Base-by-base conservation (phyloP, 2,329 filamentous ascomycete genomes). In the Fusarium sp. region DNA sequence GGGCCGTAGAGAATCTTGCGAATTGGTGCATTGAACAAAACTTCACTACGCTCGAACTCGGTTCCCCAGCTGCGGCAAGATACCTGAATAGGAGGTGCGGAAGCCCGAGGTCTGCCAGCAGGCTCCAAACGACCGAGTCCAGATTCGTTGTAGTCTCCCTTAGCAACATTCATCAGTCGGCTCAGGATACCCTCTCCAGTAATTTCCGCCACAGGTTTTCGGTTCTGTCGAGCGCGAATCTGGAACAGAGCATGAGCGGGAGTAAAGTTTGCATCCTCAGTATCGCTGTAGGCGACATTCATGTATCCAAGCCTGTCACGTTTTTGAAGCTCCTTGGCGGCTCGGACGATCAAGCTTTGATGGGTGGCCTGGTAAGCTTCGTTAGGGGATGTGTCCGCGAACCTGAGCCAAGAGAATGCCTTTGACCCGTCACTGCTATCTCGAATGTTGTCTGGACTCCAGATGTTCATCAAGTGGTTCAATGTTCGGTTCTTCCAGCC, bases 381-480 rank as follows among this genome's bases (percentile, higher is more conserved):
- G 12, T 86, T 85, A 3, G 90, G 83, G 16, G 93, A 96, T 1
- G 87, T 84, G 73, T 97, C 93, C 5, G 92, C 88, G 75, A 99
- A 97, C 7, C 94, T 90, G 63, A 98, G 85, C 89, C 94, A 99
- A 0, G 94, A 95, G 79, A 98, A 98, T 3, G 89, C 87, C 16
- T 89, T 87, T 51, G 87, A 84, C 1, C 87, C 85, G 23, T 85
- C 83, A 13, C 86, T 80, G 70, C 89, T 93, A 49, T 88, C 82
- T 14, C 86, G 85, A 45, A 98, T 87, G 73, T 98, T 89, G 51
- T 95, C 90, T 0, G 93, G 91, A 2, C 89, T 89, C 90, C 93
- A 99, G 55, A 99, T 90, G 76, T 97, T 98, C 89, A 98, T 90
- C 80, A 97, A 82, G 71, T 97, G 90, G 32, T 88, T 82, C 23